Evolutionary conservation across 78 protist species (phyloP).

Genomic region (Dictyostelium brefeldianum): DNA sequence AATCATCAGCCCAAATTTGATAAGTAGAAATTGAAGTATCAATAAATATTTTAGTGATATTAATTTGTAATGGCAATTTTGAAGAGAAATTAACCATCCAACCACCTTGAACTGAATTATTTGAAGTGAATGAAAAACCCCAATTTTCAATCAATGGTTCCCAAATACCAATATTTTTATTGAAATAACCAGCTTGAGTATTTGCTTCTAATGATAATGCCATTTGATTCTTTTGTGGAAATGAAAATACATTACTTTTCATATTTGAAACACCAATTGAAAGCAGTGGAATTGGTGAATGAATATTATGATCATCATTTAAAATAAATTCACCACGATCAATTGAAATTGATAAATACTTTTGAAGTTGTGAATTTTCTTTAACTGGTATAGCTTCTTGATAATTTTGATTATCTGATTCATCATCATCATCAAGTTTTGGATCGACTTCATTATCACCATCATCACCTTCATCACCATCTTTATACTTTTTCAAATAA

Average conservation of each 20-base stretch:
- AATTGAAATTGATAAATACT: slow-evolving; percentile 12
- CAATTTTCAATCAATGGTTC: slow-evolving; percentile 83
- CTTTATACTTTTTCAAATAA: slow-evolving; percentile 1
- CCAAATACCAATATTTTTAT: slow-evolving; percentile 77
- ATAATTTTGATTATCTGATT: background rate
- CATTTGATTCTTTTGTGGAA: slow-evolving; percentile 39
- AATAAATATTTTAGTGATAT: slow-evolving; percentile 74
- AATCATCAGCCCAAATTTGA: slow-evolving; percentile 70
- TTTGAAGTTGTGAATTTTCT: slow-evolving; percentile 7
- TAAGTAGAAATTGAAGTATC: slow-evolving; percentile 77
- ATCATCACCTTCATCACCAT: background rate
- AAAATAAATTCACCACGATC: slow-evolving; percentile 44
- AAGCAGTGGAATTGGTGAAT: background rate
- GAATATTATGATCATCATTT: slow-evolving; percentile 25
- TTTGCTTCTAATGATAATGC: slow-evolving; percentile 40
- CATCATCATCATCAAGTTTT: background rate
- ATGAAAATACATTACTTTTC: slow-evolving; percentile 31
- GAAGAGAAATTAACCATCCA: slow-evolving; percentile 41
- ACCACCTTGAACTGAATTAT: slow-evolving; percentile 45
- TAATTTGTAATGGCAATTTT: slow-evolving; percentile 46
- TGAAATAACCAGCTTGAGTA: slow-evolving; percentile 47
- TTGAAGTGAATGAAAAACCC: slow-evolving; percentile 43
- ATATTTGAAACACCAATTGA: background rate
- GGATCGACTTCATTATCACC: background rate
- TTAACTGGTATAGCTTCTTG: background rate